phyloP scores from a whole-genome alignment of 2,329 filamentous ascomycete genomes.

The Fusarium mundagurra region DNA sequence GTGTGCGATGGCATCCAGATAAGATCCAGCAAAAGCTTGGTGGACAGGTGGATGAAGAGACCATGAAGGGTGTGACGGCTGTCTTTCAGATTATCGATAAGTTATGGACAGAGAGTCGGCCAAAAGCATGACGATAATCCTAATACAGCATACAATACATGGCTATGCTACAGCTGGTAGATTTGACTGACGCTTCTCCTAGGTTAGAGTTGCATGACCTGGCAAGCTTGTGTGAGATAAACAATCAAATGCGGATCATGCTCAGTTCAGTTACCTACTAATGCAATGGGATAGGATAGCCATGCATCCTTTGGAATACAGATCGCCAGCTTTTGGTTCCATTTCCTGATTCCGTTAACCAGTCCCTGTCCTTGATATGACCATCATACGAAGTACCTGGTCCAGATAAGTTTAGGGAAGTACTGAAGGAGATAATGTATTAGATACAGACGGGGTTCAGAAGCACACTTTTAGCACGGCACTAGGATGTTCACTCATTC shows the following conservation, averaged over 20 bases:
- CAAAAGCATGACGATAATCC: constrained; percentile 26
- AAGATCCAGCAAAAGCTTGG: constrained; percentile 94
- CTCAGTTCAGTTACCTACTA: background rate
- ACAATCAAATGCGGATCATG: background rate
- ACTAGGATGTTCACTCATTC: background rate
- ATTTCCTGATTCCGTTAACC: background rate
- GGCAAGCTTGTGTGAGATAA: background rate
- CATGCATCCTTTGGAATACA: background rate
- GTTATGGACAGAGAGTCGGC: constrained; percentile 74
- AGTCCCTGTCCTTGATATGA: background rate
- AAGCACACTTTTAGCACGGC: background rate
- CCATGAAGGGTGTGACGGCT: constrained; percentile 83
- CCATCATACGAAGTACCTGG: background rate
- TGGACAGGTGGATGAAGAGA: constrained; percentile 72
- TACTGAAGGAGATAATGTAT: background rate
- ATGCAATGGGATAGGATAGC: background rate
- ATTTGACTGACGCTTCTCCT: background rate
- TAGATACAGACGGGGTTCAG: background rate
- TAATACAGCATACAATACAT: background rate
- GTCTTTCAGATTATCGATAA: constrained; percentile 91
- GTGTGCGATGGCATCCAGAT: constrained; percentile 96
- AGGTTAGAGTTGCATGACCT: background rate
- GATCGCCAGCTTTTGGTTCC: background rate
- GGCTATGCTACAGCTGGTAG: background rate
- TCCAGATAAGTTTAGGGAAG: background rate